Evolutionary conservation across 371 early-diverging fungal genomes (phyloP).

Genomic region (Syncephalis plumigaleata): DNA sequence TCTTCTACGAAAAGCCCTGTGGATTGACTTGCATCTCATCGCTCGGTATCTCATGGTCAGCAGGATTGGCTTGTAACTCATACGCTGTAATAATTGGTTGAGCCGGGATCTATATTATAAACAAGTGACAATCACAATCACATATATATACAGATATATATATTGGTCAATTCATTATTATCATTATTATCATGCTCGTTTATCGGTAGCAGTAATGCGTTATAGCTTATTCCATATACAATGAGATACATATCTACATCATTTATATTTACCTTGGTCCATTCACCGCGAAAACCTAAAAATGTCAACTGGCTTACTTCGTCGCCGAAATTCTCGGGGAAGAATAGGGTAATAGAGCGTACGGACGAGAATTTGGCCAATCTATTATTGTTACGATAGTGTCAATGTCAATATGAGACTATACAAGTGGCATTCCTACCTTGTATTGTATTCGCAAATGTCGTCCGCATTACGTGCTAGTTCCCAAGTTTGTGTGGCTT

Average conservation of each 20-base stretch:
- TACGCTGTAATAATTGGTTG: conserved; percentile 53
- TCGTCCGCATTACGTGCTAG: conserved; percentile 33
- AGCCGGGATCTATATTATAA: no score
- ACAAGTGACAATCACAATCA: no score
- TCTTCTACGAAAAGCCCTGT: not conserved
- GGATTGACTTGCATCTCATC: conserved; percentile 5
- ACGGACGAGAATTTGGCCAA: conserved; percentile 73
- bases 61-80: conserved; percentile 69
- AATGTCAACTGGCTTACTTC: conserved; percentile 53
- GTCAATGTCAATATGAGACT: not conserved
- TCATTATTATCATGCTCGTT: no score
- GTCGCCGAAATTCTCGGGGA: conserved; percentile 65
- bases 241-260: no score
- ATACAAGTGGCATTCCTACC: conserved; percentile 10
- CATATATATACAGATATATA: no score
- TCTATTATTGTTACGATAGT: conserved; percentile 10
- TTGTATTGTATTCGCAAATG: conserved; percentile 46
- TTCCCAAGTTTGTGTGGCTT: conserved; percentile 64
- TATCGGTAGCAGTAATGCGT: no score
- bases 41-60: conserved; percentile 55
- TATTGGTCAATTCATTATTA: no score
- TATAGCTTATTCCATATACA: no score
- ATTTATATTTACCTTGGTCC: conserved; percentile 55
- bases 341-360: conserved; percentile 60
- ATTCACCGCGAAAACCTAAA: conserved; percentile 86